phyloP scores from a whole-genome alignment of 2,329 filamentous ascomycete species.

The Colletotrichum orbiculare region DNA sequence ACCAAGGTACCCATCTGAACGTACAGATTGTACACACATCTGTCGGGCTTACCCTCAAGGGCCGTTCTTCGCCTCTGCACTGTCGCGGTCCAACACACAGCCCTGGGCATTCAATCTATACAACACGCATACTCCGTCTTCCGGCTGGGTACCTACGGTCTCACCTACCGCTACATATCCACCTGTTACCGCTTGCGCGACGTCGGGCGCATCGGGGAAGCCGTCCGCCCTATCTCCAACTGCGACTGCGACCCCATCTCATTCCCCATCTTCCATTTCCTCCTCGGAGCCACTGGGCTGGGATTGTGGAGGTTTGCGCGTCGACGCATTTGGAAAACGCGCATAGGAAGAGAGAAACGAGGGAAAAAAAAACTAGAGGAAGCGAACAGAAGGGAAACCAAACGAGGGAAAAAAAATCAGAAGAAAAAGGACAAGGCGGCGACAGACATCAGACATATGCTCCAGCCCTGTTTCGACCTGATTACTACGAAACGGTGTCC shows the following conservation, averaged over 20 bases:
- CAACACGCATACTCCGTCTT: neutral
- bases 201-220: slow-evolving; percentile 35
- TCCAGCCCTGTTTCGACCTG: slow-evolving; percentile 29
- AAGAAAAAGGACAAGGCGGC: neutral
- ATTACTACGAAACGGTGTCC: slow-evolving; percentile 21
- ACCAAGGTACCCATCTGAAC: neutral
- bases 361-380: neutral
- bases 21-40: neutral
- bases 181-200: neutral
- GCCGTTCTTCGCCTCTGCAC: neutral
- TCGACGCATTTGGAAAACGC: neutral
- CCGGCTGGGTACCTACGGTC: slow-evolving; percentile 6
- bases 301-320: slow-evolving; percentile 5
- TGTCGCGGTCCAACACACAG: neutral
- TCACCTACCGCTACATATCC: slow-evolving; percentile 12
- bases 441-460: slow-evolving; percentile 19
- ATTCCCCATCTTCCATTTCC: slow-evolving; percentile 12
- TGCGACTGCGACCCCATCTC: no score
- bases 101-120: neutral
- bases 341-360: neutral
- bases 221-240: slow-evolving; percentile 20
- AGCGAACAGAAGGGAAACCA: neutral
- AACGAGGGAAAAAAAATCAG: neutral
- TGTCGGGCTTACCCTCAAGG: neutral
- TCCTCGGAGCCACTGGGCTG: neutral